These are phyloP conservation scores for Dillenia turbinata DNA, from an alignment of 164 flowering plant genomes.

Conservation along the genomic window DNA sequence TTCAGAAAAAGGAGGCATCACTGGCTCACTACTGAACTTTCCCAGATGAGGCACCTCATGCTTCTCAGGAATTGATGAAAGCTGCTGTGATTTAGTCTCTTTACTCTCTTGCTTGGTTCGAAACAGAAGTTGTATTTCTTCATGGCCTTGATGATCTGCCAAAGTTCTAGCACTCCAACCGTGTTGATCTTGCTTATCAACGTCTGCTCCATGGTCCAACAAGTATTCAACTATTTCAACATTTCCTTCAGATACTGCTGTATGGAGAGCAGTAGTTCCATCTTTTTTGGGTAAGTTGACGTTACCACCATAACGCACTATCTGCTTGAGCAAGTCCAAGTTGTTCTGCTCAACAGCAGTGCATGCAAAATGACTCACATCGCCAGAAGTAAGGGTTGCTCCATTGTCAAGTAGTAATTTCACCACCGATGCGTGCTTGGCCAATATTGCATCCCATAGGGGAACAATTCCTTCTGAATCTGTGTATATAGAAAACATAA, in stretches of 20 bases:
- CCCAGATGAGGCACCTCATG: conserved; percentile 27
- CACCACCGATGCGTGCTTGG: conserved; percentile 37
- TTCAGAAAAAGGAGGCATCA: conserved; percentile 24
- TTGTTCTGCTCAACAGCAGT: conserved; percentile 63
- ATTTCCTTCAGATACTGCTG: conserved; percentile 75
- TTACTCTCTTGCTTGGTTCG: conserved; percentile 23
- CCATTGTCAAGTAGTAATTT: conserved; percentile 51
- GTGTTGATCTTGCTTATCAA: conserved; percentile 46
- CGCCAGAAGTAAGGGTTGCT: conserved; percentile 44
- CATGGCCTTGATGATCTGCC: conserved; percentile 87
- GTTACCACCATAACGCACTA: conserved; percentile 48
- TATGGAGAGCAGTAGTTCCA: conserved; percentile 78
- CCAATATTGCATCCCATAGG: conserved; percentile 80
- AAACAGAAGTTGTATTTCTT: conserved; percentile 56
- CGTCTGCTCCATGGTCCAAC: conserved; percentile 56
- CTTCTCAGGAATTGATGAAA: conserved; percentile 17
- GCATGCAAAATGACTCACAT: conserved; percentile 68
- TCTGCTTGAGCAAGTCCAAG: conserved; percentile 46
- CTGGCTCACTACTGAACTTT: conserved; percentile 58
- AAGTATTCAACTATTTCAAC: conserved; percentile 53
- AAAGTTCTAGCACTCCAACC: conserved; percentile 81
- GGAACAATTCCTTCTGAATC: conserved; percentile 78
- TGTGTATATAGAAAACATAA: conserved; percentile 15
- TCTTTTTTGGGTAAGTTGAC: conserved; percentile 35
- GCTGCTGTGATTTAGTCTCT: conserved; percentile 6